A percentile compares a stretch with the other conserved stretches of the same genome.
phyloP scores from a whole-genome alignment of 2,329 filamentous ascomycete genomes.

The Bertia moriformis region DNA sequence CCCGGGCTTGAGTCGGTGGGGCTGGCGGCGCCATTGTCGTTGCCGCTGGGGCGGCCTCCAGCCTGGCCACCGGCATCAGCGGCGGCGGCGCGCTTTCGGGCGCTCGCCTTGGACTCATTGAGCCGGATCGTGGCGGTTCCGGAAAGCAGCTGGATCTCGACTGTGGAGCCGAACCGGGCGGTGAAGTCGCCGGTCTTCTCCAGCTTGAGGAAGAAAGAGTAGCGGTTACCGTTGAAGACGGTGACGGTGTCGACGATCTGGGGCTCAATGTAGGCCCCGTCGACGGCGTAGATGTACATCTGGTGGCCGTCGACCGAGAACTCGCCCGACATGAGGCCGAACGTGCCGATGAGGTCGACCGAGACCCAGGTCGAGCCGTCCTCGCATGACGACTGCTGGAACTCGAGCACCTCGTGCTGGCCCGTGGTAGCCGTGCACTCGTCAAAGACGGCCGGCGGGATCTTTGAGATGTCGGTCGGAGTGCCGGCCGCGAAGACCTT shows the following conservation, averaged over 20 bases:
- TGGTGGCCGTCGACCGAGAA: constrained; percentile 36
- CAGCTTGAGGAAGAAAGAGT: constrained; percentile 32
- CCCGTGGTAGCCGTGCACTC: constrained; percentile 31
- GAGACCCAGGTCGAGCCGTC: constrained; percentile 27
- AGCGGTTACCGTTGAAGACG: constrained; percentile 35
- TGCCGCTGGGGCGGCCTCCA: too few species aligned
- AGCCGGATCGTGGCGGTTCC: constrained; percentile 34
- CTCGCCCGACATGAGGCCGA: constrained; percentile 26
- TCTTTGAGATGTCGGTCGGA: constrained; percentile 14
- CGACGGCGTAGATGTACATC: constrained; percentile 37
- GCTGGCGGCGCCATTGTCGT: too few species aligned
- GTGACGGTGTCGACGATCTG: constrained; percentile 28
- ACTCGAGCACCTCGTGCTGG: constrained; percentile 24
- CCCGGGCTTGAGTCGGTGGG: too few species aligned
- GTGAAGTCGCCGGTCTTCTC: constrained; percentile 32
- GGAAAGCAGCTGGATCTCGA: constrained; percentile 35
- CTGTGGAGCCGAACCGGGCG: constrained; percentile 33
- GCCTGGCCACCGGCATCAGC: too few species aligned
- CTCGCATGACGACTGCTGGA: constrained; percentile 8
- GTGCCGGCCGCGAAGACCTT: constrained; percentile 10
- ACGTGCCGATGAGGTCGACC: constrained; percentile 36
- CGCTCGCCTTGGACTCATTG: constrained; percentile 9
- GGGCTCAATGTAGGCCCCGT: constrained; percentile 37
- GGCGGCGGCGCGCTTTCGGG: constrained; percentile 8
- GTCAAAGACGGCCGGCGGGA: constrained; percentile 27